A percentile compares a stretch with the other conserved stretches of the same genome.
These are phyloP conservation scores for Aspergillus heteromorphus DNA, from an alignment of 495 filamentous ascomycete genomes.

Conservation along the genomic window DNA sequence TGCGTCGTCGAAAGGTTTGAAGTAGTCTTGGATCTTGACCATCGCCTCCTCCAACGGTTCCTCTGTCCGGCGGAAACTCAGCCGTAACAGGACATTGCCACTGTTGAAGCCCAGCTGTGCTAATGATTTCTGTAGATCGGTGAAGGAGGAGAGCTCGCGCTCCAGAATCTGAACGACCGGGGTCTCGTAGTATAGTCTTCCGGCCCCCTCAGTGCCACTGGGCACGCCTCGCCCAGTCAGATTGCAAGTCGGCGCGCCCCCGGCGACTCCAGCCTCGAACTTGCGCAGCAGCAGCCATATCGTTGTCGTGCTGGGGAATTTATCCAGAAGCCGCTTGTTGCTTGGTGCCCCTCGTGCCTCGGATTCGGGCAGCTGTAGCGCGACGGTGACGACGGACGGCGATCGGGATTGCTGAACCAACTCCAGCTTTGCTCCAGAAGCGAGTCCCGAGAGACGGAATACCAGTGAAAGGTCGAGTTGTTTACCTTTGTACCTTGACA, in stretches of 20 bases:
- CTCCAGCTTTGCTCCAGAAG: constrained; percentile 84
- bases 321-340: constrained; percentile 66
- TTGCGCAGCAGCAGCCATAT: constrained; percentile 84
- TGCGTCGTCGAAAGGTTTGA: constrained; percentile 45
- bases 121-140: constrained; percentile 80
- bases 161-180: constrained; percentile 79
- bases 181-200: constrained; percentile 78
- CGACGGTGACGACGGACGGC: constrained; percentile 76
- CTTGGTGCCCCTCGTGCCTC: constrained; percentile 48
- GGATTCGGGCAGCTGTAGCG: constrained; percentile 68
- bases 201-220: constrained; percentile 52
- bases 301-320: constrained; percentile 76
- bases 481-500: constrained; percentile 68
- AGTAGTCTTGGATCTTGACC: constrained; percentile 68
- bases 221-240: constrained; percentile 75
- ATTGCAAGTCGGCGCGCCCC: constrained; percentile 53
- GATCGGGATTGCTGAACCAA: constrained; percentile 80
- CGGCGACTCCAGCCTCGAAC: constrained; percentile 67
- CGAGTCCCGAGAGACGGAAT: constrained; percentile 80
- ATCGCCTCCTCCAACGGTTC: constrained; percentile 82
- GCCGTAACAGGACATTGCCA: constrained; percentile 69
- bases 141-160: constrained; percentile 66
- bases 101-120: constrained; percentile 81
- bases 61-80: constrained; percentile 69
- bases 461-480: constrained; percentile 76